These are phyloP conservation scores for Lentinula guzmanii DNA, from an alignment of 768 basidiomycete species.

Conservation along the genomic window DNA sequence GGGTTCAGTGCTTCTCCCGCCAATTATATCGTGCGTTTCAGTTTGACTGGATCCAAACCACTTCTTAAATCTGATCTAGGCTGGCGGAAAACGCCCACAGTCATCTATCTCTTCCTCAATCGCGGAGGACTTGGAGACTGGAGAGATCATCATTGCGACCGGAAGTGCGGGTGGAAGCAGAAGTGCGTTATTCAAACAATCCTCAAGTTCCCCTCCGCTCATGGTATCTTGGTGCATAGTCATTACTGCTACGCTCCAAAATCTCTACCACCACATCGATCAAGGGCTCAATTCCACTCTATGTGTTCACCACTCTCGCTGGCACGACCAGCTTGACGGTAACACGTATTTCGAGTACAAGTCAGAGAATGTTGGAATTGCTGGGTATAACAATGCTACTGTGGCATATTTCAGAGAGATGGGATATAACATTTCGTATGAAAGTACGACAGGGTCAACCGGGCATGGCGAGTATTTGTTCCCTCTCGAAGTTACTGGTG, in stretches of 20 bases:
- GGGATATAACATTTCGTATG: constrained; percentile 11
- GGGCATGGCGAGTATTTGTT: constrained; percentile 5
- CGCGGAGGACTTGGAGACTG: constrained; percentile 26
- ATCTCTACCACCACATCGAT: constrained; percentile 28
- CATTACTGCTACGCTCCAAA: constrained; percentile 30
- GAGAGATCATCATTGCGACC: constrained; percentile 28
- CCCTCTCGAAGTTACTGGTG: not conserved
- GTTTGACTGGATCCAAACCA: too few species aligned
- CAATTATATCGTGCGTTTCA: constrained; percentile 23
- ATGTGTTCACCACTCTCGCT: constrained; percentile 14
- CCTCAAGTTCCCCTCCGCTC: not conserved
- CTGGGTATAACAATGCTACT: constrained; percentile 12
- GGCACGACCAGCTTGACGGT: constrained; percentile 21
- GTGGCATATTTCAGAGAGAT: constrained; percentile 12
- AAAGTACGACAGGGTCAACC: constrained; percentile 9
- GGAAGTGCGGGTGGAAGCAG: constrained; percentile 31
- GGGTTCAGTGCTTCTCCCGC: constrained; percentile 29
- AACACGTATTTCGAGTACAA: constrained; percentile 16
- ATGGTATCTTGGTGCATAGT: constrained; percentile 3
- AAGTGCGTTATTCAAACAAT: constrained; percentile 3
- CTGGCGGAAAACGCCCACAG: constrained; percentile 26
- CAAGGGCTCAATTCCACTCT: constrained; percentile 18
- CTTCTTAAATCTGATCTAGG: not conserved
- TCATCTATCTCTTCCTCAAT: constrained; percentile 26
- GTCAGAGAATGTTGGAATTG: constrained; percentile 9